Evolutionary conservation across 306 rosid species (phyloP).

Genomic region (Luffa aegyptiaca): DNA sequence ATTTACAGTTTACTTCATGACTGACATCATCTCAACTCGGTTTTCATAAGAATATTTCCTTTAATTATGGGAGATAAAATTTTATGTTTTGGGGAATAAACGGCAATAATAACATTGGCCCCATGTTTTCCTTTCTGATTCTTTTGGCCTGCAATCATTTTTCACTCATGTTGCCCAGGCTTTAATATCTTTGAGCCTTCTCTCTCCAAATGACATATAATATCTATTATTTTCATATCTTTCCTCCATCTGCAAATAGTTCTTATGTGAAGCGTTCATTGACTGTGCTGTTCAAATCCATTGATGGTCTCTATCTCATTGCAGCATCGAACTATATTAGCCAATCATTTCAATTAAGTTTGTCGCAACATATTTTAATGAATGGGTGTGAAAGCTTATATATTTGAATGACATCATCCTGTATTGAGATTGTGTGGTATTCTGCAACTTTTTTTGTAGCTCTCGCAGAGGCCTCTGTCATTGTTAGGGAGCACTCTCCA

Average conservation of each 20-base stretch:
- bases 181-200: too few relatives aligned
- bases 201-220: not conserved
- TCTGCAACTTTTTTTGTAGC: constrained; percentile 37
- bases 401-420: not conserved
- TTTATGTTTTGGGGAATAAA: not conserved
- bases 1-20: not conserved
- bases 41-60: not conserved
- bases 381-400: not conserved
- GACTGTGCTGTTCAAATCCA: not conserved
- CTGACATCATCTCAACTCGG: not conserved
- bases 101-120: not conserved
- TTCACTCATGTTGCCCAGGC: not conserved
- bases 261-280: not conserved
- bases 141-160: not conserved
- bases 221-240: not conserved
- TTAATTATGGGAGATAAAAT: not conserved
- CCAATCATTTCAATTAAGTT: not conserved
- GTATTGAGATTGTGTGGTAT: not conserved
- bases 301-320: not conserved
- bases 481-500: constrained; percentile 66
- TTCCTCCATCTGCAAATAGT: not conserved
- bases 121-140: not conserved
- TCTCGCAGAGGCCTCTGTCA: constrained; percentile 80
- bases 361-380: not conserved
- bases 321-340: not conserved